phyloP scores from a whole-genome alignment of 116 monocot species.

The Cymodocea nodosa region DNA sequence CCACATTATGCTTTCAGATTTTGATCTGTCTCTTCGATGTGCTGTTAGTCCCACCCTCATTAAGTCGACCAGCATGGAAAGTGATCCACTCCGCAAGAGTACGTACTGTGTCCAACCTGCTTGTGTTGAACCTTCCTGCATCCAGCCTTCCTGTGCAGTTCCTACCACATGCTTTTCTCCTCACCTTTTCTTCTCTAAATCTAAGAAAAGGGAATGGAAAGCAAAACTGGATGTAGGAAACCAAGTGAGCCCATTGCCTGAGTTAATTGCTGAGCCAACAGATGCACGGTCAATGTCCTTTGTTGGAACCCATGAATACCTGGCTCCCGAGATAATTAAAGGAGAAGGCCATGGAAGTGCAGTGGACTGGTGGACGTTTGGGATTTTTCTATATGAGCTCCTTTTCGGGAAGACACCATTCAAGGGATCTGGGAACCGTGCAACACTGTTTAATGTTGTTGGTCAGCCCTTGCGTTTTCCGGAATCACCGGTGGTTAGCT shows the following conservation, averaged over 20 bases:
- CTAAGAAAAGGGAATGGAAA: constrained; percentile 38
- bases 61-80: constrained; percentile 34
- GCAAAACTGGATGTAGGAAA: constrained; percentile 32
- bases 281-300: constrained; percentile 74
- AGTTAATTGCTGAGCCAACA: constrained; percentile 64
- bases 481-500: constrained; percentile 46
- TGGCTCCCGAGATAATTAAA: constrained; percentile 69
- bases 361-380: constrained; percentile 76
- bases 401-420: constrained; percentile 60
- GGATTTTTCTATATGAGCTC: constrained; percentile 66
- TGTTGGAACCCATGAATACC: constrained; percentile 70
- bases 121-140: constrained; percentile 57
- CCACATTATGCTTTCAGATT: constrained; percentile 48
- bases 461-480: constrained; percentile 60
- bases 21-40: constrained; percentile 74
- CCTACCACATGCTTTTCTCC: constrained; percentile 57
- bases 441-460: constrained; percentile 63
- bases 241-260: constrained; percentile 59
- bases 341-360: constrained; percentile 76
- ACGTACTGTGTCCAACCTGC: constrained; percentile 46
- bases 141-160: constrained; percentile 53
- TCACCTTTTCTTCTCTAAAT: constrained; percentile 50
- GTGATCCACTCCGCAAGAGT: constrained; percentile 18
- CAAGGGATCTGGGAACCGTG: constrained; percentile 57
- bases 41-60: constrained; percentile 51